These are phyloP conservation scores for Osmozyma mogii DNA, from an alignment of 805 yeast species.

Conservation along the genomic window DNA sequence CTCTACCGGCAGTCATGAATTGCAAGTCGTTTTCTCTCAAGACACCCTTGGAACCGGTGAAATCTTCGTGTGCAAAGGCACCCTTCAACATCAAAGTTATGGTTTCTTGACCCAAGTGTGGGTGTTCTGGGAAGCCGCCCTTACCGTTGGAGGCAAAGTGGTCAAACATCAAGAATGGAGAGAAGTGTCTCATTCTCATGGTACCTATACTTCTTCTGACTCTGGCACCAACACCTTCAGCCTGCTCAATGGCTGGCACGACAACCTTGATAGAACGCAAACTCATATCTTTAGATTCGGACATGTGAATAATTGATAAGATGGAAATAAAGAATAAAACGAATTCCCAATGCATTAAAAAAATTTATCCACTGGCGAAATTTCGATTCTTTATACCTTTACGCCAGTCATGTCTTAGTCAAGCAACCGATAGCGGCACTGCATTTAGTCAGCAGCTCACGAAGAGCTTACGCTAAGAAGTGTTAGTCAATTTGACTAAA, in stretches of 20 bases:
- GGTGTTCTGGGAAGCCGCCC: slow-evolving; percentile 81
- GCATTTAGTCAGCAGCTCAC: too few species aligned
- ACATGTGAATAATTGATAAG: too few species aligned
- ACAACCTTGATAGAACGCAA: slow-evolving; percentile 26
- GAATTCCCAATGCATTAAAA: too few species aligned
- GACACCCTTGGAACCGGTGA: slow-evolving; percentile 76
- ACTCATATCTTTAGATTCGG: too few species aligned
- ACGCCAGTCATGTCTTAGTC: too few species aligned
- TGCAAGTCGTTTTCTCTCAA: slow-evolving; percentile 79
- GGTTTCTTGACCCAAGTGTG: slow-evolving; percentile 81
- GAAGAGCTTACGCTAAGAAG: too few species aligned
- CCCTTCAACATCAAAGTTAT: slow-evolving; percentile 61
- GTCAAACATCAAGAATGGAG: slow-evolving; percentile 77
- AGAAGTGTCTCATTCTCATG: slow-evolving; percentile 57
- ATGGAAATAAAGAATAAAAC: too few species aligned
- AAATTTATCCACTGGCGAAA: too few species aligned
- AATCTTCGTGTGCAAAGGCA: slow-evolving; percentile 73
- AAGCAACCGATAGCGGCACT: too few species aligned
- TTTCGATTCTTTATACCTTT: too few species aligned
- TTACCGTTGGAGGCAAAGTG: slow-evolving; percentile 61
- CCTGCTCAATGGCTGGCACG: slow-evolving; percentile 52
- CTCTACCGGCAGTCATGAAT: slow-evolving; percentile 91
- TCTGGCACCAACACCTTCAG: slow-evolving; percentile 84
- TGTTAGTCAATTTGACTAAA: too few species aligned
- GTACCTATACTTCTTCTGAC: slow-evolving; percentile 80